These are phyloP conservation scores for Dissophora ornata DNA, from an alignment of 192 early-diverging fungal species.

Conservation along the genomic window DNA sequence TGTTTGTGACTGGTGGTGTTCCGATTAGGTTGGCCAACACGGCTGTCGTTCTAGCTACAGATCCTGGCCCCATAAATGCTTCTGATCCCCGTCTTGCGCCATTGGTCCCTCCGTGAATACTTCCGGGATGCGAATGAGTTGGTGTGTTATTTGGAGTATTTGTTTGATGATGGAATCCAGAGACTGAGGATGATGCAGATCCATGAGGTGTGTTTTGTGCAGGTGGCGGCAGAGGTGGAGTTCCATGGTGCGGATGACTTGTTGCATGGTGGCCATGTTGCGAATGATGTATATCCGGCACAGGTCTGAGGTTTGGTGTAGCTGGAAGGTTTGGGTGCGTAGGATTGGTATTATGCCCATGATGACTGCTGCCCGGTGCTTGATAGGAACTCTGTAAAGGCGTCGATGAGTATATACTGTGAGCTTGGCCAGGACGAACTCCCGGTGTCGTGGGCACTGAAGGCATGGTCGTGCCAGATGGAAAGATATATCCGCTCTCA, in stretches of 20 bases:
- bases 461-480: background rate
- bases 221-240: slow-evolving; percentile 24
- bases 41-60: slow-evolving; percentile 15
- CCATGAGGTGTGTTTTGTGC: slow-evolving; percentile 43
- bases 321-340: slow-evolving; percentile 24
- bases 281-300: slow-evolving; percentile 28
- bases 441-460: slow-evolving; percentile 2
- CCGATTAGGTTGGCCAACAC: slow-evolving; percentile 31
- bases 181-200: slow-evolving; percentile 25
- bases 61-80: background rate
- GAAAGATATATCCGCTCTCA: slow-evolving; percentile 1
- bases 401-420: slow-evolving; percentile 32
- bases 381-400: slow-evolving; percentile 30
- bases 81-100: slow-evolving; percentile 40
- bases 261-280: slow-evolving; percentile 1
- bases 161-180: slow-evolving; percentile 8
- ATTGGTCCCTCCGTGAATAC: slow-evolving; percentile 5
- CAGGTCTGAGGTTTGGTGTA: slow-evolving; percentile 41
- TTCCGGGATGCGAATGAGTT: slow-evolving; percentile 26
- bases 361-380: background rate
- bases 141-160: slow-evolving; percentile 21
- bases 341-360: background rate
- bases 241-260: slow-evolving; percentile 21
- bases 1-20: slow-evolving; percentile 11
- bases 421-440: slow-evolving; percentile 9